Percentiles rank a stretch among this genome's conserved stretches.
Evolutionary conservation across 768 basidiomycete genomes (phyloP).

Genomic region (Lactarius psammicola): DNA sequence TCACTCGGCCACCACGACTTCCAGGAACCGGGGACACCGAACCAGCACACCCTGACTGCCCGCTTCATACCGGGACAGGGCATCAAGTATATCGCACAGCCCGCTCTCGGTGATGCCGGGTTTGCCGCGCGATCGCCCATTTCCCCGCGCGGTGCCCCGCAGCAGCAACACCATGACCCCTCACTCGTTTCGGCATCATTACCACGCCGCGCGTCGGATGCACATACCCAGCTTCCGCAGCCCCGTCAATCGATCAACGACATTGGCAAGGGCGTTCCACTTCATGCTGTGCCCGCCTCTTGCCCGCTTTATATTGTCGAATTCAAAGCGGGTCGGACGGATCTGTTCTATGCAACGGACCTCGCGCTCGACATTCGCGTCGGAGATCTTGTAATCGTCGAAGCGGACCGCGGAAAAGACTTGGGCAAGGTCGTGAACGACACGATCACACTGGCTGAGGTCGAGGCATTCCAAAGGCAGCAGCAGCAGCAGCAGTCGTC

Average conservation of each 20-base stretch:
- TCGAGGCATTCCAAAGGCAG: conserved; percentile 85
- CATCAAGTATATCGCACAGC: conserved; percentile 54
- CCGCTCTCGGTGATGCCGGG: conserved; percentile 31
- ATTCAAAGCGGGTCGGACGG: conserved; percentile 96
- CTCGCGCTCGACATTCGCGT: conserved; percentile 61
- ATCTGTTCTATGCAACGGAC: conserved; percentile 89
- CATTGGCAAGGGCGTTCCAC: conserved; percentile 86
- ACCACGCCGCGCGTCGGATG: conserved; percentile 44
- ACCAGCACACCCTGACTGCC: conserved; percentile 45
- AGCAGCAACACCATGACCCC: conserved; percentile 29
- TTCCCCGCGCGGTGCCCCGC: conserved; percentile 45
- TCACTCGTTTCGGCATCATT: conserved; percentile 25
- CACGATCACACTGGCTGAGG: conserved; percentile 84
- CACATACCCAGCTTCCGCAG: conserved; percentile 32
- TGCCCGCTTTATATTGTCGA: conserved; percentile 96
- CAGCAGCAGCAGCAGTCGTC: conserved; percentile 49
- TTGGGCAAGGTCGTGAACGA: conserved; percentile 91
- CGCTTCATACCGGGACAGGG: conserved; percentile 66
- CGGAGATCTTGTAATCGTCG: conserved; percentile 94
- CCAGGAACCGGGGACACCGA: conserved; percentile 39
- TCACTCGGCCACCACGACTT: conserved; percentile 45
- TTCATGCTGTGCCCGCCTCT: conserved; percentile 75
- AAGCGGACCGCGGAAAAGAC: conserved; percentile 93
- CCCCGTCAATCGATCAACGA: conserved; percentile 41
- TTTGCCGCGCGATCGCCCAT: conserved; percentile 51